Base-by-base conservation (phyloP, 768 basidiomycete genomes). In the Phanerochaete sordida region DNA sequence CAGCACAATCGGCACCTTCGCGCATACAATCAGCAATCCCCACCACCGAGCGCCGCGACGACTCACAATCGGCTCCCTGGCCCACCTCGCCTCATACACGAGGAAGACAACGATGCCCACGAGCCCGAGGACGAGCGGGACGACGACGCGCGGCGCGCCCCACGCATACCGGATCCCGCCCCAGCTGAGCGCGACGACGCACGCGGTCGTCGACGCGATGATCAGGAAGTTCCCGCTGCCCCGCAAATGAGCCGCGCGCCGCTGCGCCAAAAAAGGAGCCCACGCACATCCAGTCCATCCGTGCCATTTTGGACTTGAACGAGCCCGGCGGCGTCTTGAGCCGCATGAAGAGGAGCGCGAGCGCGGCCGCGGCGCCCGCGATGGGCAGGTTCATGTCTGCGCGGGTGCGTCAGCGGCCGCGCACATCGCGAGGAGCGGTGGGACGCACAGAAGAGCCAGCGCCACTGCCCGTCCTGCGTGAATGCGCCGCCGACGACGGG, bases 31-130 rank as follows among this genome's bases (percentile, higher is more conserved):
- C 7, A 54, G 46, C 30, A 15, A n/a, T n/a, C n/a, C n/a, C n/a
- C n/a, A n/a, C n/a, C n/a, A n/a, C n/a, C n/a, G n/a, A n/a, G n/a
- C n/a, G 4, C 19, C 4, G 11, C 8, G 39, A 43, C 72, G 21
- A 35, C 6, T 35, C 7, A 13, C 33, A 54, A 77, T 74, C 15
- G 75, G 75, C 35, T 69, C n/a, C 2, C 44, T 57, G 8, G 73
- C 69, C 11, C 72, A 45, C 0, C 23, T 60, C 0, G 63, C 67
- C 59, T 84, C 83, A 59, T 79, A 78, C 2, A 68, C 30, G 1
- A 84, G 27, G 62, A 80, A 82, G 0, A 45, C 57, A 0, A 58
- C 66, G 3, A 85, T 55, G 7, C 75, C 74, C 16, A 66, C 52
- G 6, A 69, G 24, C 1, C 77, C 77, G 28, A 76, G 11, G 15